These are phyloP conservation scores for Nasturtium officinale DNA, from an alignment of 345 rosid genomes.

Conservation along the genomic window DNA sequence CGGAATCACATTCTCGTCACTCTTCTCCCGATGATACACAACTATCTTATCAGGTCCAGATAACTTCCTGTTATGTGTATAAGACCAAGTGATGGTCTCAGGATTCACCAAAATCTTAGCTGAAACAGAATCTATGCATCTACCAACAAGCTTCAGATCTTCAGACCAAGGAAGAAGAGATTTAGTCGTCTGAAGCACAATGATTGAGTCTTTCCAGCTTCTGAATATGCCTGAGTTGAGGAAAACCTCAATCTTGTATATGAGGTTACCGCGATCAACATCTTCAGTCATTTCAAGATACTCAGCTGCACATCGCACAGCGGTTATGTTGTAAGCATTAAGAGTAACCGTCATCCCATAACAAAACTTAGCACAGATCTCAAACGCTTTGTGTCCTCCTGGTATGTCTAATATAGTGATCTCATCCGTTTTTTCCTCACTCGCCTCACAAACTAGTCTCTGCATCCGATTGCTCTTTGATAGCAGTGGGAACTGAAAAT, in stretches of 20 bases:
- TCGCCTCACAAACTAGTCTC: slow-evolving; percentile 55
- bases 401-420: slow-evolving; percentile 67
- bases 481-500: slow-evolving; percentile 84
- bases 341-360: slow-evolving; percentile 88
- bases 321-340: slow-evolving; percentile 81
- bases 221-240: slow-evolving; percentile 81
- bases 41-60: slow-evolving; percentile 54
- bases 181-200: slow-evolving; percentile 82
- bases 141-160: slow-evolving; percentile 76
- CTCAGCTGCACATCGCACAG: slow-evolving; percentile 88
- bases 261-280: slow-evolving; percentile 74
- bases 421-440: slow-evolving; percentile 61
- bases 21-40: slow-evolving; percentile 49
- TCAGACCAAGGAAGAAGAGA: slow-evolving; percentile 90
- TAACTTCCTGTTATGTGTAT: slow-evolving; percentile 76
- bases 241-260: slow-evolving; percentile 83
- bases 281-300: slow-evolving; percentile 93
- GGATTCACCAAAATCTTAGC: slow-evolving; percentile 80
- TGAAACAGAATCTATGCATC: slow-evolving; percentile 86
- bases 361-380: slow-evolving; percentile 94
- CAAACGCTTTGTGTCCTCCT: slow-evolving; percentile 88
- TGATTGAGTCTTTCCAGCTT: slow-evolving; percentile 95
- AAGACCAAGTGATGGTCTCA: slow-evolving; percentile 78
- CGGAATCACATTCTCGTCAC: slow-evolving; percentile 57
- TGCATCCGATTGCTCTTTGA: slow-evolving; percentile 81